Evolutionary conservation across 2,329 filamentous ascomycete genomes (phyloP).

Genomic region (Zymoseptoria passerinii): DNA sequence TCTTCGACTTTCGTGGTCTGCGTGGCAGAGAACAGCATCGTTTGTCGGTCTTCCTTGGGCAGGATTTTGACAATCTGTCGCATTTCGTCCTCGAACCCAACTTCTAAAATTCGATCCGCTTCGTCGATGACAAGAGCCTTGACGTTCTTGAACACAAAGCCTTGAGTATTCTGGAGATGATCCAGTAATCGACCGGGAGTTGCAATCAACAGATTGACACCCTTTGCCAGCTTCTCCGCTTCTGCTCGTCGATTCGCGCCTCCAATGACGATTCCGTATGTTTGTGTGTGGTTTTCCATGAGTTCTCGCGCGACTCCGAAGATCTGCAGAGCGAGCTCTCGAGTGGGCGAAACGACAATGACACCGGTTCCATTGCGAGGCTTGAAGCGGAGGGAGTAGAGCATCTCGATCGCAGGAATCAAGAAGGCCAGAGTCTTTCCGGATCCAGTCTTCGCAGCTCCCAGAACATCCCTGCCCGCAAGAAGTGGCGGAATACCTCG

Average conservation of each 20-base stretch:
- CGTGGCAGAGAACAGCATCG: constrained; percentile 97
- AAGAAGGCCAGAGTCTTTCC: constrained; percentile 95
- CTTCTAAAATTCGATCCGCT: constrained; percentile 90
- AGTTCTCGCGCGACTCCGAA: constrained; percentile 91
- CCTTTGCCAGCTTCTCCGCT: constrained; percentile 87
- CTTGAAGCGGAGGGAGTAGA: constrained; percentile 85
- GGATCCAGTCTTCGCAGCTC: constrained; percentile 90
- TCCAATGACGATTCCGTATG: constrained; percentile 91
- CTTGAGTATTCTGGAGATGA: constrained; percentile 84
- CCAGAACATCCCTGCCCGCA: constrained; percentile 84
- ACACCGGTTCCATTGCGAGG: constrained; percentile 87
- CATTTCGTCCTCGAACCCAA: constrained; percentile 99
- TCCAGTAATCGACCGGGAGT: constrained; percentile 89
- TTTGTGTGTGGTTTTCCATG: constrained; percentile 88
- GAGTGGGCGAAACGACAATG: constrained; percentile 84
- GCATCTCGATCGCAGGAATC: constrained; percentile 88
- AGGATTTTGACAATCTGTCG: constrained; percentile 91
- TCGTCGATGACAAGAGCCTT: constrained; percentile 92
- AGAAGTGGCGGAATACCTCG: constrained; percentile 79
- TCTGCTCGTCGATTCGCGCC: constrained; percentile 86
- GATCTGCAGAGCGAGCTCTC: constrained; percentile 90
- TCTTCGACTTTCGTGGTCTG: constrained; percentile 99
- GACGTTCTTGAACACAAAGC: constrained; percentile 86
- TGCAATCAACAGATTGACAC: constrained; percentile 88
- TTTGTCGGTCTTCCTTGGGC: constrained; percentile 78